Conservation (phyloP, 164 flowering plant species). For the Sextonia rubra region DNA sequence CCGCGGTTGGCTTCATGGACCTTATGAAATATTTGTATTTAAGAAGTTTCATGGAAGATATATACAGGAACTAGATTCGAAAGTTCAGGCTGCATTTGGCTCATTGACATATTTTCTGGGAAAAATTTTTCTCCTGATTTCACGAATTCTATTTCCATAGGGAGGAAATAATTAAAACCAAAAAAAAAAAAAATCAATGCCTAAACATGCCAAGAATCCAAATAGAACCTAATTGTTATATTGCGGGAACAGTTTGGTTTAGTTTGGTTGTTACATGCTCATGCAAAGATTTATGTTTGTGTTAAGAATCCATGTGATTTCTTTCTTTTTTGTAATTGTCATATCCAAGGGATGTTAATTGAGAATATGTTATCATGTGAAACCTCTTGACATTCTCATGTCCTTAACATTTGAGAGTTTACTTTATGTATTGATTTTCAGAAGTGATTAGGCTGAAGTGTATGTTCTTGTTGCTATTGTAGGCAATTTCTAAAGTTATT, state of each 20-base stretch:
- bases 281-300: not conserved
- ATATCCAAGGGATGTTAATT: not conserved
- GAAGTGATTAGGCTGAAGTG: not conserved
- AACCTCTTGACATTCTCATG: not conserved
- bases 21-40: no score
- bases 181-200: no score
- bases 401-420: not conserved
- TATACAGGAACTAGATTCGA: not conserved
- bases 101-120: no score
- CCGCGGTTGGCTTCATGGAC: no score
- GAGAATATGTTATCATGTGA: not conserved
- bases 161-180: no score
- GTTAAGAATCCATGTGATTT: not conserved
- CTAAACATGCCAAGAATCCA: no score
- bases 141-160: no score
- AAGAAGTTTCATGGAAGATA: no score
- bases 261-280: no score
- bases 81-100: not conserved
- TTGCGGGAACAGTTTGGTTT: no score
- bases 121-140: no score
- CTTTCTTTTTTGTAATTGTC: not conserved
- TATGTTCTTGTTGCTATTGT: not conserved
- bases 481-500: constrained; percentile 55
- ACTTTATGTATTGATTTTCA: not conserved
- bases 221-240: no score